Base-by-base conservation (phyloP, 164 flowering plant genomes). In the Liriodendron chinense region DNA sequence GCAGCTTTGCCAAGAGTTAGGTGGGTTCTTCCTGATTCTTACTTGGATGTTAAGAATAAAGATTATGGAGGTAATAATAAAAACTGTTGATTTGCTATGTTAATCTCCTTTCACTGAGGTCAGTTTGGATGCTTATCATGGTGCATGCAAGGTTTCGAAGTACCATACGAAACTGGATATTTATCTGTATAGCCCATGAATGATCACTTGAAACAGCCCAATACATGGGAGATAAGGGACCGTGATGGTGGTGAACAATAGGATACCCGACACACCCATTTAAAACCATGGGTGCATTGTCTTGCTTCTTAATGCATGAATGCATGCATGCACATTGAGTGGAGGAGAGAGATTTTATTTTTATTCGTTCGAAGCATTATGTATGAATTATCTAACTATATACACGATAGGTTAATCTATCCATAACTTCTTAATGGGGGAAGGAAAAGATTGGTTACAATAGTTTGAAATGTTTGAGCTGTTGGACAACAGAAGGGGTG, bases 11-110 rank as follows among this genome's bases (percentile, higher is more conserved):
- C 84, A 3, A 73, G 53, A 25, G 88, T 86, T 68, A 73, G 83
- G 9, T 86, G 85, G 88, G 88, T 84, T 47, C 85, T 86, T 65
- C 87, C 87, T 18, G 88, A 86, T 84, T 84, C 87, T 20, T 84
- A 84, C 70, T 24, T 84, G 70, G 85, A 86, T 80, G 85, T 83
- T 9, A 75, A 61, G 70, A 83, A 82, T 43, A 84, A 86, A 62
- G 71, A 22, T 61, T 84, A 86, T 73, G 85, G 84, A 69, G 88
- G 88, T 83, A 75, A 73, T 70, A 7, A 25, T 25, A 53, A 13
- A 53, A 53, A 12, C 59, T 53, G 59, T 5, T 34, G 66, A 1
- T 22, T 59, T n/a, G 8, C 12, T 18, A 18, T 14, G 20, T 18
- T 34, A 9, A 9, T 53, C 18, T 53, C 18, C 16, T 53, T 53